phyloP scores from a whole-genome alignment of 1,284 basidiomycete genomes.

The Neotropicomus parvogracilis region DNA sequence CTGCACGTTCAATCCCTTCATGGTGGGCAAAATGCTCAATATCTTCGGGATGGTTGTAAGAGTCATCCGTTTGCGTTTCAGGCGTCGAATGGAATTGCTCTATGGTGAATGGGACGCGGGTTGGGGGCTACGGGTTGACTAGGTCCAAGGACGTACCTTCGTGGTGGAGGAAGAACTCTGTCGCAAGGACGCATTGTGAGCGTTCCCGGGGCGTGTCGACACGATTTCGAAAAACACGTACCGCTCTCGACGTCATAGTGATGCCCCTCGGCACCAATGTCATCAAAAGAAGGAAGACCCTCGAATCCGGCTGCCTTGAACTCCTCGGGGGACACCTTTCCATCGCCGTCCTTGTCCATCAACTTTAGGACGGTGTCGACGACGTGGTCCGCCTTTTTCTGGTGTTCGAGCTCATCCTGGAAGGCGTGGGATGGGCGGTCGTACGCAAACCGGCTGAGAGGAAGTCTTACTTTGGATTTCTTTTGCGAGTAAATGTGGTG shows the following conservation, averaged over 20 bases:
- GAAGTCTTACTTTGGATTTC: conserved; percentile 63
- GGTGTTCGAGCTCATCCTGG: conserved; percentile 75
- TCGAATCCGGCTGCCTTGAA: conserved; percentile 76
- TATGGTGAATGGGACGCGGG: conserved; percentile 24
- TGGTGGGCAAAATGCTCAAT: conserved; percentile 87
- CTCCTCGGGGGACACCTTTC: conserved; percentile 75
- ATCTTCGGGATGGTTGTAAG: conserved; percentile 92
- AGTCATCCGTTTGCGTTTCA: conserved; percentile 94
- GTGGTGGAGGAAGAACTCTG: conserved; percentile 89
- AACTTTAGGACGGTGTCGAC: conserved; percentile 70
- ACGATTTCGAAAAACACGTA: conserved; percentile 33
- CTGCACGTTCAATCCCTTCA: conserved; percentile 80
- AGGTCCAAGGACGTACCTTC: conserved; percentile 58
- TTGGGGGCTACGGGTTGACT: not conserved
- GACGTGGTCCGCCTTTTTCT: conserved; percentile 82
- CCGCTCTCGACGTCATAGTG: conserved; percentile 90
- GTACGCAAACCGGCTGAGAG: not conserved
- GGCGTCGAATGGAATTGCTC: conserved; percentile 93
- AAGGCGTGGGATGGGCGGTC: not conserved
- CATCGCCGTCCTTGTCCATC: conserved; percentile 81
- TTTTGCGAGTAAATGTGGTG: conserved; percentile 92
- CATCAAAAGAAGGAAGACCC: conserved; percentile 83
- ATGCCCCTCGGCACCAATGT: conserved; percentile 86
- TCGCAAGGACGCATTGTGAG: not conserved
- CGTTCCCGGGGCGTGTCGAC: not conserved